phyloP scores from a whole-genome alignment of 1,284 basidiomycete genomes.

The Tausonia pullulans region DNA sequence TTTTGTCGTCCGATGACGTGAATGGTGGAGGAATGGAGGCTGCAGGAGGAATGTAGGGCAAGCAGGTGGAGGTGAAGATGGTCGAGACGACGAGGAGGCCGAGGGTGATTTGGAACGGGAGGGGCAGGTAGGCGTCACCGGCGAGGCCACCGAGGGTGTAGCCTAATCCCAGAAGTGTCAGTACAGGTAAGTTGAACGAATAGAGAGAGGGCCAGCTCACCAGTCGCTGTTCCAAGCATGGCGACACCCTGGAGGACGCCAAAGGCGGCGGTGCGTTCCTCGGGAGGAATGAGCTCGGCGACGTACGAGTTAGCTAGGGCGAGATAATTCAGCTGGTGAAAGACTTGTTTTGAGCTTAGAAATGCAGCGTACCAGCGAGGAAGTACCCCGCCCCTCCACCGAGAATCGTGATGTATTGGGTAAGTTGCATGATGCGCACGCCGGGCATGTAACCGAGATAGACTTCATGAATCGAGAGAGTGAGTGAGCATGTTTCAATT shows the following conservation, averaged over 20 bases:
- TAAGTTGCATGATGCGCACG: constrained; percentile 27
- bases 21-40: background rate
- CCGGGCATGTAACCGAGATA: constrained; percentile 23
- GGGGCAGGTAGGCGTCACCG: constrained; percentile 20
- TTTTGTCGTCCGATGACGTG: background rate
- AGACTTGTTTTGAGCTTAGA: too few species aligned
- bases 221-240: constrained; percentile 25
- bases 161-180: background rate
- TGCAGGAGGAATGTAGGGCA: constrained; percentile 30
- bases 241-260: constrained; percentile 28
- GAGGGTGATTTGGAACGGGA: constrained; percentile 31
- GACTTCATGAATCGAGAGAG: constrained; percentile 6
- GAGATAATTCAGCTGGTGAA: constrained; percentile 30
- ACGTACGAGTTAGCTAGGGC: constrained; percentile 25
- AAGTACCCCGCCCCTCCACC: constrained; percentile 31
- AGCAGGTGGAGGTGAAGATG: constrained; percentile 28
- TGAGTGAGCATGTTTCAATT: too few species aligned
- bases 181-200: constrained; percentile 21
- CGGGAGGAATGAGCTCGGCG: constrained; percentile 22
- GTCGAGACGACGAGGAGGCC: constrained; percentile 28
- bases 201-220: background rate
- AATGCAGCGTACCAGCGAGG: constrained; percentile 3
- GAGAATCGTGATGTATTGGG: constrained; percentile 32
- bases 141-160: constrained; percentile 9
- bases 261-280: constrained; percentile 29